These are phyloP conservation scores for Rosellinia necatrix DNA, from an alignment of 2,329 filamentous ascomycete species.

Conservation along the genomic window DNA sequence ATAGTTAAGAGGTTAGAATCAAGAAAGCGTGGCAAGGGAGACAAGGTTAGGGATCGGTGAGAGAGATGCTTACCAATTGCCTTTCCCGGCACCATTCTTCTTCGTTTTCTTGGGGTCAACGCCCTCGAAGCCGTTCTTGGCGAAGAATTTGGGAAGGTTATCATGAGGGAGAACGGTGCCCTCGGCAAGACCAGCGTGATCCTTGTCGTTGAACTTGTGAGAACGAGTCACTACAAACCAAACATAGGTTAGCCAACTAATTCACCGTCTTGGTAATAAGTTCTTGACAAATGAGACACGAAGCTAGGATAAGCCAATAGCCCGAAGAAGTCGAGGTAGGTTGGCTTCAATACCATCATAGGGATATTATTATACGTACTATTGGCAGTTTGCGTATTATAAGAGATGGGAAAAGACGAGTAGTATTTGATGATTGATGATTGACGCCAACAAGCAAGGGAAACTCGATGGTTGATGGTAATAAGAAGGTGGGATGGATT, in stretches of 20 bases:
- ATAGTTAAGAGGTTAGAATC: too few relatives aligned
- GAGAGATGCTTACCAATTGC: slow-evolving; percentile 77
- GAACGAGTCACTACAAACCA: slow-evolving; percentile 84
- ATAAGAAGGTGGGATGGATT: neutral
- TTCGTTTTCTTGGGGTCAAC: slow-evolving; percentile 91
- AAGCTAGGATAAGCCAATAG: neutral
- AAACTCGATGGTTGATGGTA: slow-evolving; percentile 3
- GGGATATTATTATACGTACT: slow-evolving; percentile 11
- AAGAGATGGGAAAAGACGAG: neutral
- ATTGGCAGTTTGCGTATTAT: slow-evolving; percentile 5
- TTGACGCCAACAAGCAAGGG: slow-evolving; percentile 2
- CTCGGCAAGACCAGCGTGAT: slow-evolving; percentile 80
- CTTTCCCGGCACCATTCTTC: slow-evolving; percentile 92
- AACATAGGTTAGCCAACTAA: slow-evolving; percentile 10
- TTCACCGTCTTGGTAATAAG: neutral
- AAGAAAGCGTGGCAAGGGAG: too few relatives aligned
- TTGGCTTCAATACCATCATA: neutral
- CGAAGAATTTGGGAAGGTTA: slow-evolving; percentile 88
- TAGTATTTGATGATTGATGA: too few relatives aligned
- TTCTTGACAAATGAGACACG: neutral
- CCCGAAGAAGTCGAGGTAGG: neutral
- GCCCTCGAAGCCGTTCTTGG: slow-evolving; percentile 80
- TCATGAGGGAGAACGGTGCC: slow-evolving; percentile 72
- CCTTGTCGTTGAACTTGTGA: slow-evolving; percentile 93
- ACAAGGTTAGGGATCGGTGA: neutral